These are phyloP conservation scores for Heterobasidion parviporum DNA, from an alignment of 1,284 basidiomycete genomes.

Conservation along the genomic window DNA sequence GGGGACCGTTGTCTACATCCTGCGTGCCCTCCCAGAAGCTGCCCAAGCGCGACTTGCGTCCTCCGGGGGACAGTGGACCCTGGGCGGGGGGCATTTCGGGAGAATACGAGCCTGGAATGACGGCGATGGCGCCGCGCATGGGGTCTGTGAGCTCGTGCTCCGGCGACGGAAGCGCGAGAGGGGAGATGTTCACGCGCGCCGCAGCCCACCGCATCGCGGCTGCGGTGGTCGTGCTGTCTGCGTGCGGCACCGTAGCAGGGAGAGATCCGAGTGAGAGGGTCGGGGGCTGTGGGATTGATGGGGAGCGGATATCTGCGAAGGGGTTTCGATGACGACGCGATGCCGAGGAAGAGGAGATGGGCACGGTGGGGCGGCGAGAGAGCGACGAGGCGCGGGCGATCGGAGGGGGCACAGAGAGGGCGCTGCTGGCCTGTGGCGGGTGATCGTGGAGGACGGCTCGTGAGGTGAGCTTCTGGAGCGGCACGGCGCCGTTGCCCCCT, in stretches of 20 bases:
- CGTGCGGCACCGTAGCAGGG: constrained; percentile 22
- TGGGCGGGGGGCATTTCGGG: constrained; percentile 16
- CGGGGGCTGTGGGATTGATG: constrained; percentile 18
- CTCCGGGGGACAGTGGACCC: constrained; percentile 31
- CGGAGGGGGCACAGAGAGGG: not conserved
- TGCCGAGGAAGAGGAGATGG: constrained; percentile 9
- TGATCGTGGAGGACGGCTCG: not conserved
- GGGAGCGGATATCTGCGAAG: constrained; percentile 38
- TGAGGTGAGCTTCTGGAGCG: not conserved
- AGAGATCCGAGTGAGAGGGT: constrained; percentile 18
- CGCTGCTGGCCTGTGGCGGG: not conserved
- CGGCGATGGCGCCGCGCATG: constrained; percentile 62
- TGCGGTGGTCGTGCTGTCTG: constrained; percentile 60
- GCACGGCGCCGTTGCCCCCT: too few relatives aligned
- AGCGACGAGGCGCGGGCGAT: constrained; percentile 6
- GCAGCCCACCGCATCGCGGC: constrained; percentile 82
- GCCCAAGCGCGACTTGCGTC: constrained; percentile 46
- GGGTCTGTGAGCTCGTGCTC: constrained; percentile 84
- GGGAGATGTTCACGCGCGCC: constrained; percentile 64
- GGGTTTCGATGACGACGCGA: constrained; percentile 49
- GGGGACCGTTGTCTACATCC: constrained; percentile 28
- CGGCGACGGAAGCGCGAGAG: constrained; percentile 77
- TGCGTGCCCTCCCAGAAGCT: constrained; percentile 67
- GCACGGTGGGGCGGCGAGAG: constrained; percentile 9
- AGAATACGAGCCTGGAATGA: constrained; percentile 56